Evolutionary conservation across 73 alveolate genomes (phyloP).

Genomic region (Paramecium caudatum): DNA sequence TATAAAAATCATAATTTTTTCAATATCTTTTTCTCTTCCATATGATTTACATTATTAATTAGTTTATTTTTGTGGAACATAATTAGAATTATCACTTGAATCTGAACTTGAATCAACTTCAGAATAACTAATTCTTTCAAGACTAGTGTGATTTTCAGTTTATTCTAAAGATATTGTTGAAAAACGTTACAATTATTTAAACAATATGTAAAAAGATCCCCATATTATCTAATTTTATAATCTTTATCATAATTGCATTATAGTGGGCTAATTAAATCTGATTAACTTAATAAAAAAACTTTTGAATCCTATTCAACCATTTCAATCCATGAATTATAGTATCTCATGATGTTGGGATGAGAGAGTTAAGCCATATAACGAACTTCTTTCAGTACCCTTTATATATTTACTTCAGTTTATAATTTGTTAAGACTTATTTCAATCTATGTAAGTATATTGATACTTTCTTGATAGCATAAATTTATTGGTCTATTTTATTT

Average conservation of each 20-base stretch:
- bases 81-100: background rate
- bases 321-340: constrained; percentile 29
- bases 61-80: too few species aligned
- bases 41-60: constrained; percentile 32
- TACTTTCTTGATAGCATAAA: constrained; percentile 3
- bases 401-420: background rate
- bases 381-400: constrained; percentile 25
- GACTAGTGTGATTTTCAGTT: background rate
- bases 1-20: background rate
- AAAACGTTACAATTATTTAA: background rate
- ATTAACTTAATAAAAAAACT: too few species aligned
- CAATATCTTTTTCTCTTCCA: background rate
- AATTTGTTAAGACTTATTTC: background rate
- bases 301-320: background rate
- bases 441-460: background rate
- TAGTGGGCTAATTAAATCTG: too few species aligned
- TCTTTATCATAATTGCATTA: too few species aligned
- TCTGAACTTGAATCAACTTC: constrained; percentile 54
- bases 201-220: constrained; percentile 4
- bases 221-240: too few species aligned
- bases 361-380: background rate
- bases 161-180: background rate
- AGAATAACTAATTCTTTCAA: constrained; percentile 7
- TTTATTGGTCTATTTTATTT: background rate
- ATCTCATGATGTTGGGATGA: constrained; percentile 40